Evolutionary conservation across 2,329 filamentous ascomycete species (phyloP), one percentile per base, ranked within the genome.

Genomic region (Fusarium staphyleae): DNA sequence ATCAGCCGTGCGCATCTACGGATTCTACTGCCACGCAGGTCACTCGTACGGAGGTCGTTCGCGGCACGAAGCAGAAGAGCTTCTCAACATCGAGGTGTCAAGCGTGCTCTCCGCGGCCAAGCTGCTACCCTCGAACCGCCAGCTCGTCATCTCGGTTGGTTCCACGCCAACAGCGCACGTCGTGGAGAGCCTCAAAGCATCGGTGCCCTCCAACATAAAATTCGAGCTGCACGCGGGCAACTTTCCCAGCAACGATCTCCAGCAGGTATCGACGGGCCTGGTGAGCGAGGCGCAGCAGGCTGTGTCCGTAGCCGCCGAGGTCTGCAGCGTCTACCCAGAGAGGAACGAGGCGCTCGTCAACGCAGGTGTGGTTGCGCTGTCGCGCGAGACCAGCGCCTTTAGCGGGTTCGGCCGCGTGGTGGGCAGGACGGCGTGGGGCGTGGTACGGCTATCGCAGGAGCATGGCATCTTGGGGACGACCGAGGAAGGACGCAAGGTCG

Each of bases 321-420:
- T 75, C n/a, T 74, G 70, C 57, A 71, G 73, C 43, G 64, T 74
- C 10, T 75, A 75, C 37, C 69, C 70, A 0, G 70, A 73, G 43
- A 68, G 73, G 8, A 74, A 75, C 48, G 73, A 75, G 52, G 71
- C 68, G 3, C 68, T 75, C 22, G 59, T 75, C 29, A 75, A 75
- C 47, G 73, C 72, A 0, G 73, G 73, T 0, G 69, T 68, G 2
- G 66, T 73, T 14, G 70, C 72, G 5, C 48, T 75, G 12, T 72
- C 72, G 10, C 72, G 70, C 7, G 73, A 75, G 55, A 60, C 66
- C 8, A 70, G 70, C 18, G 65, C 54, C 7, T 66, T 58, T 28
- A 43, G 65, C 16, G 70, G 73, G 9, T 72, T 71, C 42, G 67
- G 72, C 16, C 60, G 62, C 24, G 66, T 71, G 2, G 68, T 68